These are phyloP conservation scores for Sporobolomyces phaffii DNA, from an alignment of 768 basidiomycete species.

Conservation along the genomic window DNA sequence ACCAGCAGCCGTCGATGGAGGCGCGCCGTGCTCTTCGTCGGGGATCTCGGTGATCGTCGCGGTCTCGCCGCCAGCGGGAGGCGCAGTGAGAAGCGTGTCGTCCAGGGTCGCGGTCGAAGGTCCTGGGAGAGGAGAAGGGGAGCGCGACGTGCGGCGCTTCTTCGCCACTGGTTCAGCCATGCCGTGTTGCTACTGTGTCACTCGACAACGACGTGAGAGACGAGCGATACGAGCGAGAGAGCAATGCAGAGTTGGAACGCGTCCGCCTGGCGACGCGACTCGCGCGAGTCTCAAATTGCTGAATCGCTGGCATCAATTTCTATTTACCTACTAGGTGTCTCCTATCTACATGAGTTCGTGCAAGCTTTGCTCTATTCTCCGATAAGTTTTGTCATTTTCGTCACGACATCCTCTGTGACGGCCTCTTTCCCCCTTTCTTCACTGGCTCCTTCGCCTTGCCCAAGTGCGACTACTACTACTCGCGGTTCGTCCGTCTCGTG, in stretches of 20 bases:
- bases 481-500: constrained; percentile 40
- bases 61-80: constrained; percentile 2
- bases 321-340: too few species aligned
- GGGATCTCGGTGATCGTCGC: not conserved
- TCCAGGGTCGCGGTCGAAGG: not conserved
- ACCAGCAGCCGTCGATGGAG: constrained; percentile 31
- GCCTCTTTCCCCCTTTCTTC: constrained; percentile 25
- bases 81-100: not conserved
- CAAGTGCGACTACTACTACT: constrained; percentile 32
- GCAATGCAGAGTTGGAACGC: too few species aligned
- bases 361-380: not conserved
- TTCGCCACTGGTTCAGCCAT: constrained; percentile 20
- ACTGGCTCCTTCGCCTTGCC: constrained; percentile 11
- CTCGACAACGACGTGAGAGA: too few species aligned
- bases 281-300: too few species aligned
- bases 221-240: too few species aligned
- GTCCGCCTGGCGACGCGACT: too few species aligned
- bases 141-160: constrained; percentile 15
- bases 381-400: not conserved
- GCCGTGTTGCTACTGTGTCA: too few species aligned
- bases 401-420: constrained; percentile 11
- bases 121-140: constrained; percentile 6
- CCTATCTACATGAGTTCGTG: too few species aligned
- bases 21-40: constrained; percentile 37
- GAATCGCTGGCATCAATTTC: too few species aligned